Evolutionary conservation across 2,329 filamentous ascomycete species (phyloP), one percentile per base, ranked within the genome.

Genomic region (Colletotrichum sp.): DNA sequence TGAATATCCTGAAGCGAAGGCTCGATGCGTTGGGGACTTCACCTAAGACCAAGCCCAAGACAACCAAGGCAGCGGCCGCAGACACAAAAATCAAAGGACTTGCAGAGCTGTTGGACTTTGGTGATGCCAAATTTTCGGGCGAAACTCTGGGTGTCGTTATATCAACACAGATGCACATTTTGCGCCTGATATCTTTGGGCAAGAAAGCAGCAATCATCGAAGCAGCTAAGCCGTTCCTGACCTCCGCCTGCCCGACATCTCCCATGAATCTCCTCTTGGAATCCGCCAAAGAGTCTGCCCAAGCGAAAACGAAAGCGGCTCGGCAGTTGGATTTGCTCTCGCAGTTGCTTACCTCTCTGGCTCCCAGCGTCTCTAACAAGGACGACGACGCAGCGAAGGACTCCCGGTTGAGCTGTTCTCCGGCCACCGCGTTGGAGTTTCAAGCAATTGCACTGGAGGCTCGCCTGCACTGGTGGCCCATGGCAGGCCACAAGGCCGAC

Each of bases 311-410:
- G 9, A 95, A 94, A 80, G 86, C 89, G 22, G 88, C 91, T 12
- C 91, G 91, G 5, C 93, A 95, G 77, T 85, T 96, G 22, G 93
- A 95, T 66, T 89, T 88, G 0, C 81, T 95, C 3, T 92, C 93
- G 0, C 92, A 94, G 78, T 88, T 88, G 4, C 85, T 96, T 0
- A 85, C 96, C 2, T 90, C 91, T 1, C 84, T 96, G 2, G 90
- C 92, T 32, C 94, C 94, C 2, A 93, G 91, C 79, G 86, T 94
- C n/a, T 91, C 93, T 3, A 86, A 87, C 65, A 89, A 91, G 12
- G 91, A 93, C 55, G 94, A 96, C 79, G 83, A 83, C 5, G 78
- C 87, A 2, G 91, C 91, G 1, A 80, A 84, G 6, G 90, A 93
- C 75, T 83, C 87, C 11, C 87, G 88, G 30, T 82, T 92, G 9